phyloP scores from a whole-genome alignment of 2,329 filamentous ascomycete species.

The Claviceps capensis region DNA sequence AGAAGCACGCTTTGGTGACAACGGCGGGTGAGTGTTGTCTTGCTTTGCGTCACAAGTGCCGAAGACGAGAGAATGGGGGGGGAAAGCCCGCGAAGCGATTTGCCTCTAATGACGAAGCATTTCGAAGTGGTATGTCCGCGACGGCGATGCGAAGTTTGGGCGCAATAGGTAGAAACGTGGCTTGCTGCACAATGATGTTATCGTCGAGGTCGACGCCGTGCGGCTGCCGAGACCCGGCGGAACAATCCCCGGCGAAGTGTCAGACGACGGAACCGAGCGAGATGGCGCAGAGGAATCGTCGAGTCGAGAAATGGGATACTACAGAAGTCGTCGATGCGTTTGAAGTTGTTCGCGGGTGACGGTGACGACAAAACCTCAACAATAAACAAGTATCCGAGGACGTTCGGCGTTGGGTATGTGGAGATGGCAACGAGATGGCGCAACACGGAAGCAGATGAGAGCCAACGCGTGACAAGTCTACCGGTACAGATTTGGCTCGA shows the following conservation, averaged over 20 bases:
- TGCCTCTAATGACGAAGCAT: slow-evolving; percentile 1
- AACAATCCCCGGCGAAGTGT: neutral
- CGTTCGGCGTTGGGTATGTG: neutral
- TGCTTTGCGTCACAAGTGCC: neutral
- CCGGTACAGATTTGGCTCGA: neutral
- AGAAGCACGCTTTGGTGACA: too few species aligned
- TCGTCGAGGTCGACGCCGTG: neutral
- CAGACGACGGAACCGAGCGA: neutral
- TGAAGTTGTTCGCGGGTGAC: neutral
- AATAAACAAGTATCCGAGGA: neutral
- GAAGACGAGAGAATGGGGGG: neutral
- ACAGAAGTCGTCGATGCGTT: neutral
- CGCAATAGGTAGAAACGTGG: neutral
- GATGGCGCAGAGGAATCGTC: neutral
- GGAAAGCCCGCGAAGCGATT: neutral
- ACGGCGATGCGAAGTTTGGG: neutral
- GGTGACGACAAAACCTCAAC: neutral
- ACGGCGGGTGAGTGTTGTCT: too few species aligned
- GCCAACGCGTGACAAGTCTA: neutral
- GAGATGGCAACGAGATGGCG: neutral
- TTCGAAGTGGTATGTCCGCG: neutral
- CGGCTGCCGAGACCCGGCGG: neutral
- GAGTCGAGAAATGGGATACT: too few species aligned
- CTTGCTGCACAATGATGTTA: neutral
- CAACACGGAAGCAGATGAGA: neutral